Conservation (phyloP, 306 rosid genomes). For the Biancaea sappan region DNA sequence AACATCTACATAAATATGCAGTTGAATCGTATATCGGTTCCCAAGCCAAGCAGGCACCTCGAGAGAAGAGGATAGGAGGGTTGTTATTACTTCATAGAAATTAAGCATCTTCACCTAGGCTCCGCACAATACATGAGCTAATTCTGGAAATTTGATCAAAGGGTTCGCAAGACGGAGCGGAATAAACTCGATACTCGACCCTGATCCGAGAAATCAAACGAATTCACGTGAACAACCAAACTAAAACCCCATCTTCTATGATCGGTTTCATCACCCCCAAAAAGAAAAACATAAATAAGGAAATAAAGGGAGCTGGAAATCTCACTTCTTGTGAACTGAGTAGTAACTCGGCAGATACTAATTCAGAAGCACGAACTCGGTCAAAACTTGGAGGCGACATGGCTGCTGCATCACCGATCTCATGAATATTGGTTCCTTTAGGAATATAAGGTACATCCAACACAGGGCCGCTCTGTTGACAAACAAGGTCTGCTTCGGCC, state of each 20-base stretch:
- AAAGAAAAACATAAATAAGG: background rate
- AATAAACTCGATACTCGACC: background rate
- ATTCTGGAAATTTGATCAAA: constrained; percentile 24
- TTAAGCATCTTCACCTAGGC: constrained; percentile 25
- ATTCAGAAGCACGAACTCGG: constrained; percentile 55
- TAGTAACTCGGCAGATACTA: constrained; percentile 56
- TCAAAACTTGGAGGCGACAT: constrained; percentile 43
- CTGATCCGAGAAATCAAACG: constrained; percentile 29
- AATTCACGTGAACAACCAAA: constrained; percentile 16
- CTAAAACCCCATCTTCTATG: constrained; percentile 18
- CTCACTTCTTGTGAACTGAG: constrained; percentile 61
- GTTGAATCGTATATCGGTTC: background rate
- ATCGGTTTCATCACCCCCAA: background rate
- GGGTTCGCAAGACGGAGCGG: background rate
- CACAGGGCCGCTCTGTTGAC: constrained; percentile 56
- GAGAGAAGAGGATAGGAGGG: background rate
- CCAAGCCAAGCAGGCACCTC: background rate
- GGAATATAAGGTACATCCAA: constrained; percentile 59
- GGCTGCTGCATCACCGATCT: constrained; percentile 54
- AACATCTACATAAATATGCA: background rate
- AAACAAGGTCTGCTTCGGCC: constrained; percentile 68
- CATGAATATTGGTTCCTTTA: constrained; percentile 45
- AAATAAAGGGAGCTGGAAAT: constrained; percentile 25
- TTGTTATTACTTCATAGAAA: constrained; percentile 1
- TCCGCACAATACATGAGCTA: constrained; percentile 16